Conservation (phyloP, 1,284 basidiomycete genomes). For the Singerocomus rubriflavus region DNA sequence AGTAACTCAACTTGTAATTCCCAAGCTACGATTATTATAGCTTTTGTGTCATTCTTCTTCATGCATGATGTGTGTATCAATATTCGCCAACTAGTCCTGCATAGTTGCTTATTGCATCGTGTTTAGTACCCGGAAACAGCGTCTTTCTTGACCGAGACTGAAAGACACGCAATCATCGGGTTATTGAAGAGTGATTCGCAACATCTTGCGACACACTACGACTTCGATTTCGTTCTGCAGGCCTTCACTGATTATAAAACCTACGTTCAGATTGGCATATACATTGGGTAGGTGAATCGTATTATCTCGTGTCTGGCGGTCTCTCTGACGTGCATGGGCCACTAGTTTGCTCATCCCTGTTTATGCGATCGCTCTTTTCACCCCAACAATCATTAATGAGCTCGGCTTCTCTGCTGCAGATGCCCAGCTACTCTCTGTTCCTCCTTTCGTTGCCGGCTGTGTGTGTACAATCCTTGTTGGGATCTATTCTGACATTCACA, state of each 20-base stretch:
- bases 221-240: conserved; percentile 38
- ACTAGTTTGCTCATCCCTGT: conserved; percentile 46
- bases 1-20: background rate
- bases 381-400: conserved; percentile 52
- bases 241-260: conserved; percentile 43
- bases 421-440: conserved; percentile 58
- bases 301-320: background rate
- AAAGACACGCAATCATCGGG: conserved; percentile 34
- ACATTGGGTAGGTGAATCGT: conserved; percentile 38
- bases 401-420: conserved; percentile 54
- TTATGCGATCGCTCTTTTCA: conserved; percentile 58
- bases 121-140: conserved; percentile 47
- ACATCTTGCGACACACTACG: conserved; percentile 34
- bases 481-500: conserved; percentile 41
- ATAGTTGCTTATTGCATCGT: background rate
- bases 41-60: conserved; percentile 39
- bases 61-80: conserved; percentile 40
- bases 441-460: conserved; percentile 47
- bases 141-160: conserved; percentile 40
- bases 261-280: conserved; percentile 44
- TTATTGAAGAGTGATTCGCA: conserved; percentile 42
- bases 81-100: background rate
- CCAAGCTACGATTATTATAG: conserved; percentile 37
- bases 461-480: conserved; percentile 42
- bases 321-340: conserved; percentile 10